Evolutionary conservation across 306 rosid species (phyloP), one percentile per base, ranked within the genome.

Genomic region (Oemleria cerasiformis): DNA sequence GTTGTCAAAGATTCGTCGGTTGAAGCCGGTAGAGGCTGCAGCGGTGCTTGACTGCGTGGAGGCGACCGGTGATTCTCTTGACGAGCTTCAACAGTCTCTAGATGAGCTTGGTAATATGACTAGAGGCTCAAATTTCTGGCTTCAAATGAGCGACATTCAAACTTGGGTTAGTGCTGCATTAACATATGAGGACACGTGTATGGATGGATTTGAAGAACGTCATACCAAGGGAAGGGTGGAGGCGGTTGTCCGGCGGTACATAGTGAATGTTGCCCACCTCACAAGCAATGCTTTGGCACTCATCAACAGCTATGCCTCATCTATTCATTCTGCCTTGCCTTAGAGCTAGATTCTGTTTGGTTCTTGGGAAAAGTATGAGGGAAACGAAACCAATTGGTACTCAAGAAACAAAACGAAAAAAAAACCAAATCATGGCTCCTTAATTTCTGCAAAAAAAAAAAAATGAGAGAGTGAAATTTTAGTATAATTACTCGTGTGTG

Each of bases 121-220:
- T 20, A 21, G 34, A 47, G 49, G 67, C n/a, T 68, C 54, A 11
- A 56, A 38, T 21, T 84, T 81, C 47, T 59, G 9, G 45, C 41
- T 64, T 55, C 61, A 59, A 43, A 81, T 81, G 16, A 75, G 79
- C 40, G 74, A 84, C 23, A 69, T 84, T 48, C 76, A 81, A 63
- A 84, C 85, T 9, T 84, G 85, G 86, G 84, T 76, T 8, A 81
- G 85, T 64, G 73, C 84, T n/a, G 82, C 84, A 34, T 30, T 83
- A 34, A 83, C 87, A 7, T 73, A 83, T 38, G 80, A 66, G 36
- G 80, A 73, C 47, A 83, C 87, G 23, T 83, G 87, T 62, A 47
- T 83, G 77, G 84, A 79, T 2, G 87, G 85, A 3, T 77, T 84
- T 44, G 77, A 39, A 4, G 82, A 73, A 6, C 42, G 11, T 3